A percentile compares a stretch with the other conserved stretches of the same genome.
These are phyloP conservation scores for Mentha longifolia DNA, from an alignment of 257 asterid genomes.

Conservation along the genomic window DNA sequence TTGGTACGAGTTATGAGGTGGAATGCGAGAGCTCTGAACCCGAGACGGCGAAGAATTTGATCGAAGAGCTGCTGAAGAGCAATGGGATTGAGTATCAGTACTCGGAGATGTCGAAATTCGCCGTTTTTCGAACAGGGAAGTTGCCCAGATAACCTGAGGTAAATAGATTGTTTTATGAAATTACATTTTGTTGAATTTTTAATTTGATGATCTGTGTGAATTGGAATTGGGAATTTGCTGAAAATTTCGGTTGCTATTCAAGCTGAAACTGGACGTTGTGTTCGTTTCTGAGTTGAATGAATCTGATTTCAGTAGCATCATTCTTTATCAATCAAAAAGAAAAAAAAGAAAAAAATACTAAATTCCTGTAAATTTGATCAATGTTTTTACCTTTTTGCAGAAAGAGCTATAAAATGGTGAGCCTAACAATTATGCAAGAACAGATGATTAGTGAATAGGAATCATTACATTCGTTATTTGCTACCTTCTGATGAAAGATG, in stretches of 20 bases:
- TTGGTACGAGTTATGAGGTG: slow-evolving; percentile 75
- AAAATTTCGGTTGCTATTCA: too few relatives aligned
- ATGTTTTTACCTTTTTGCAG: too few relatives aligned
- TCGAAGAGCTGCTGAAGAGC: slow-evolving; percentile 60
- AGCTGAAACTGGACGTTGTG: not conserved
- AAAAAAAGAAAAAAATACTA: too few relatives aligned
- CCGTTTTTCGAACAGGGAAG: slow-evolving; percentile 68
- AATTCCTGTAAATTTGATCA: too few relatives aligned
- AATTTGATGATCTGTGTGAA: not conserved
- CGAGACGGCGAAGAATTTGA: slow-evolving; percentile 57
- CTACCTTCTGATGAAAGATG: not conserved
- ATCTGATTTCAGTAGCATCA: not conserved
- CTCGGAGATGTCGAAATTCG: slow-evolving; percentile 68
- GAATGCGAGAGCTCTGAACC: slow-evolving; percentile 91
- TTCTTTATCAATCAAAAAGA: not conserved
- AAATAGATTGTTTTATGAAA: not conserved
- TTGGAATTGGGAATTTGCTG: not conserved
- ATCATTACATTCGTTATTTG: not conserved
- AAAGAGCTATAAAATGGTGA: too few relatives aligned
- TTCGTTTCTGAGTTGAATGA: not conserved
- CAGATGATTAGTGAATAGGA: not conserved
- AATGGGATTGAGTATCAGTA: slow-evolving; percentile 62
- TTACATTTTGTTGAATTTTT: too few relatives aligned
- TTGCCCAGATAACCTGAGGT: slow-evolving; percentile 49
- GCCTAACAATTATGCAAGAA: too few relatives aligned